Evolutionary conservation across 108 stramenopile genomes (phyloP).

Genomic region (Nitzschia sp.): DNA sequence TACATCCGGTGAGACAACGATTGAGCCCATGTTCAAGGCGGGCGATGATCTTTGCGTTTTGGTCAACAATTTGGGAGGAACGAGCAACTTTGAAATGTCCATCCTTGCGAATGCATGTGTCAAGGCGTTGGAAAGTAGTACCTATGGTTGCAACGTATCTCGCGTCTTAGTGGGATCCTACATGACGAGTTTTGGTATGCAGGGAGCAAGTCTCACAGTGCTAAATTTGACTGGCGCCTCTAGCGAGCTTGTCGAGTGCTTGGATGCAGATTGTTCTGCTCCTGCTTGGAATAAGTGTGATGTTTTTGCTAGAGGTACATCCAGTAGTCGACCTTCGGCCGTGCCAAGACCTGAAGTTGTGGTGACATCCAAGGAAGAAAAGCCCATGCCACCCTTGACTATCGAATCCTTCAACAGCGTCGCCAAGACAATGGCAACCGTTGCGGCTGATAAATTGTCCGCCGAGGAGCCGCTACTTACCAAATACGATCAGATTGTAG

Average conservation of each 20-base stretch:
- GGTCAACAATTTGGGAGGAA: constrained; percentile 95
- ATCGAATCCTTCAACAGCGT: constrained; percentile 43
- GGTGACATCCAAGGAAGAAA: constrained; percentile 4
- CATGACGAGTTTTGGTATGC: constrained; percentile 98
- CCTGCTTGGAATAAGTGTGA: constrained; percentile 82
- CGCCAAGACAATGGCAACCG: constrained; percentile 32
- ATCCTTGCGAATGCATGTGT: constrained; percentile 76
- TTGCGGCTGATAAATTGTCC: constrained; percentile 59
- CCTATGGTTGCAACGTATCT: constrained; percentile 52
- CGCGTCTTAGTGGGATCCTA: constrained; percentile 79
- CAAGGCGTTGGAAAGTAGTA: constrained; percentile 41
- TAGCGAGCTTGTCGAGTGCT: constrained; percentile 40
- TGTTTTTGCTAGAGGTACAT: constrained; percentile 34
- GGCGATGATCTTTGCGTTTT: constrained; percentile 78
- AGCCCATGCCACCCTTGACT: constrained; percentile 42
- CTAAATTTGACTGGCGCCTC: constrained; percentile 54
- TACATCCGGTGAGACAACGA: constrained; percentile 14
- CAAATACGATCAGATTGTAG: constrained; percentile 89
- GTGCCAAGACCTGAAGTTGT: constrained; percentile 55
- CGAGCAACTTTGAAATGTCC: constrained; percentile 92
- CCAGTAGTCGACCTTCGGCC: constrained; percentile 45
- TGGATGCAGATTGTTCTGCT: constrained; percentile 86
- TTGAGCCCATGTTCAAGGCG: constrained; percentile 58
- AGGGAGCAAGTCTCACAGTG: constrained; percentile 88
- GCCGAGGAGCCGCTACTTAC: constrained; percentile 83